Evolutionary conservation across 139 green algal species (phyloP), one percentile per base, ranked within the genome.

Genomic region (Tetradesmus lagerheimii): DNA sequence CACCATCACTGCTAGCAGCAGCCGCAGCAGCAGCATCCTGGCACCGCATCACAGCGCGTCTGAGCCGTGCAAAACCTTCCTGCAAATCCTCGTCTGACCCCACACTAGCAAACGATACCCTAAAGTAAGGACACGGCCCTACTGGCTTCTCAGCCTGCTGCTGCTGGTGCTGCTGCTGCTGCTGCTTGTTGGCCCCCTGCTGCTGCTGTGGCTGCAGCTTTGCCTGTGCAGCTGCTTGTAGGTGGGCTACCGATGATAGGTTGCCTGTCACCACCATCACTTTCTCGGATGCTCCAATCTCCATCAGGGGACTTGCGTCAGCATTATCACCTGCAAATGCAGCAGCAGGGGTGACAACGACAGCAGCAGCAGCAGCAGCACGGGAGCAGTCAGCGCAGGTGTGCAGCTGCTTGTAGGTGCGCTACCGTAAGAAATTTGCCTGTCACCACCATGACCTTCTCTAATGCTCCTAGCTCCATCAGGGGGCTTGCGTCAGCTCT

Each of bases 81-180:
- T 77, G 66, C 57, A 96, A 41, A 76, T 38, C 83, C 39, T 93
- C 71, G 1, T 75, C 90, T 14, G 88, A 53, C 0, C 83, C 23
- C 12, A 85, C 91, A 53, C 64, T 87, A 4, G 45, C 91, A 90
- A 94, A 96, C 29, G 93, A 95, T 6, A 95, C 39, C 27, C 94
- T 92, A 43, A 94, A 38, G 64, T 85, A 92, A 11, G 94, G 93
- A 83, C 89, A 93, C 1, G 79, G 78, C 29, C 14, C 45, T 45
- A n/a, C 45, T 74, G n/a, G 18, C 23, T 43, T 71, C 5, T 23
- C 43, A 85, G 14, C 14, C 43, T 35, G 38, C 80, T 71, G 45
- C 38, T 34, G 47, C 5, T 29, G 47, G n/a, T 88, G 35, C 85
- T 41, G 91, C 89, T 75, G 71, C 85, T 74, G 66, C 84, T 53